Base-by-base conservation (phyloP, 148 eudicot genomes). In the Arbutus unedo region DNA sequence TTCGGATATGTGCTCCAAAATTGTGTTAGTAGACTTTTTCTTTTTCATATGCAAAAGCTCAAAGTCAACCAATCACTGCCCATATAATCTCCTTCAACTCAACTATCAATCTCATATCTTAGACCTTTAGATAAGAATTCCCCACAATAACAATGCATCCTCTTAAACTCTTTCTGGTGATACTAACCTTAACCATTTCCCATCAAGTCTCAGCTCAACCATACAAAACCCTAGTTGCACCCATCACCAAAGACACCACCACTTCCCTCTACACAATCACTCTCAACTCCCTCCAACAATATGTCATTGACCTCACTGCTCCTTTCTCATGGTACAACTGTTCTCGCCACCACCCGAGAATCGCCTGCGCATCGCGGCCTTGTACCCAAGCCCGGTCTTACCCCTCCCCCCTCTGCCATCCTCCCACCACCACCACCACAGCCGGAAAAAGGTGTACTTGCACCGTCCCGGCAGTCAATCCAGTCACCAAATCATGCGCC, bases 261-360 rank as follows among this genome's bases (percentile, higher is more conserved):
- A 31, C 86, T 6, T 85, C 89, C 64, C 86, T 89, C 38, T 86
- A 73, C 79, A 86, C 84, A 74, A 78, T 89, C 68, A 82, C 86
- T 7, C 85, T 81, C 47, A 71, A 82, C 81, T 25, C 55, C 78
- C 78, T 73, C 49, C 75, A 81, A 1, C 66, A 75, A 51, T 84
- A 84, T 54, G 82, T 90, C 59, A 78, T 90, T 31, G 91, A 88
- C 62, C 80, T 90, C 44, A 76, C 62, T 71, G 60, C 87, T 55
- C 82, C 87, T 5, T 62, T 82, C 82, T 79, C 85, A 62, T 90
- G 92, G 92, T 79, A 49, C 77, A 67, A 55, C 44, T 89, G 91
- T 51, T 48, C 57, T 23, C 21, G 41, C 8, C 59, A 7, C 47
- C 70, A 55, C 77, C 50, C 59, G 68, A 9, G 10, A 5, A 54